Conservation (phyloP, 2,329 filamentous ascomycete genomes). For the Penicillium thymicola region DNA sequence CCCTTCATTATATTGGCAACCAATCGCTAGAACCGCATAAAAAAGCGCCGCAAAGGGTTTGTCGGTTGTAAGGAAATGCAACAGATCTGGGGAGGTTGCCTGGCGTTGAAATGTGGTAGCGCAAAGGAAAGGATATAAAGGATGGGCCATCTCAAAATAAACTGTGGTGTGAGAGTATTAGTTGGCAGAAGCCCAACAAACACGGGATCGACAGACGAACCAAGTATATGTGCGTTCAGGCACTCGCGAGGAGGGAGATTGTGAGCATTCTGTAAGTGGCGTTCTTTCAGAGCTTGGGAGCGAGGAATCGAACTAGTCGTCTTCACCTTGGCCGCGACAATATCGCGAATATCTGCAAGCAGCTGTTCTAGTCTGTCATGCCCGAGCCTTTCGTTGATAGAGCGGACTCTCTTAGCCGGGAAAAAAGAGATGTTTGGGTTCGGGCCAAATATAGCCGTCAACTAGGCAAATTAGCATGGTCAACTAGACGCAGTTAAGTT, state of each 20-base stretch:
- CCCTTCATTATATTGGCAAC: not conserved
- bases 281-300: not conserved
- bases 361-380: not conserved
- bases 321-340: not conserved
- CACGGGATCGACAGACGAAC: not conserved
- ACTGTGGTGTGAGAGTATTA: not conserved
- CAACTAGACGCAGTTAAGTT: not conserved
- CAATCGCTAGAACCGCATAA: not conserved
- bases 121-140: not conserved
- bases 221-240: not conserved
- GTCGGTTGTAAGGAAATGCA: not conserved
- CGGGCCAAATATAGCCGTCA: not conserved
- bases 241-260: not conserved
- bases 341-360: not conserved
- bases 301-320: not conserved
- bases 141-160: not conserved
- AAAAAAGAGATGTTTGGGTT: not conserved
- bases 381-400: not conserved
- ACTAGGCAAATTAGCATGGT: not conserved
- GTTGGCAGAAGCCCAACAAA: not conserved
- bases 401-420: not conserved
- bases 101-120: not conserved
- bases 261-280: not conserved
- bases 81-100: not conserved
- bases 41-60: not conserved